Evolutionary conservation across 2,329 filamentous ascomycete species (phyloP), one percentile per base, ranked within the genome.

Genomic region (Neonectria neomacrospora): DNA sequence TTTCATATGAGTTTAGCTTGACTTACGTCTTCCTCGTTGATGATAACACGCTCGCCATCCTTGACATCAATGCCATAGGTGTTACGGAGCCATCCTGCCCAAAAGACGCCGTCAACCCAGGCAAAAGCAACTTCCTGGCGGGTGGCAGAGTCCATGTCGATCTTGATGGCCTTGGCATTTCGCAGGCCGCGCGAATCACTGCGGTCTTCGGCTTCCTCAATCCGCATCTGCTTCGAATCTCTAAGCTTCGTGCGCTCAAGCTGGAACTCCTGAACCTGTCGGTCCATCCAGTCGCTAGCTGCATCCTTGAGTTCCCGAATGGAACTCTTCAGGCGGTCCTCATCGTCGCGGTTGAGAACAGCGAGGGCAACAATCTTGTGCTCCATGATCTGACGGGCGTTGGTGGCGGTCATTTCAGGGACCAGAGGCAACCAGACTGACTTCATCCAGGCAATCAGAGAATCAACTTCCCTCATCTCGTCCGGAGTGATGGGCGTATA

Each of bases 261-360:
- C 77, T 97, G 93, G 84, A 97, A 97, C 41, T 93, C 86, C 71
- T 95, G 90, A 18, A 93, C 91, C 79, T 97, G 93, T 81, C 96
- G 96, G 78, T 98, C 95, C 87, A 98, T 97, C 94, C 96, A 99
- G 78, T 98, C 96, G 64, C 94, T 86, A 9, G 96, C 96, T 1
- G 96, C 96, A 69, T 91, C 95, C 86, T 98, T 98, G 80, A 99
- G 89, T 80, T 99, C 96, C 34, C 91, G 89, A 77, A 92, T 91
- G 26, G 92, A 91, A 60, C 86, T 85, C 54, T 88, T 81, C 77
- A 97, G 97, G 37, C 93, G 89, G 61, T 95, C 92, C 39, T 90
- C 83, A 64, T 94, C 89, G 37, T 93, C 89, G 54, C 94, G 88
- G 75, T 91, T 93, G 42, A 99, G 83, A 34, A 99, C 90, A 18